Percentiles rank a stretch among this genome's conserved stretches.
Evolutionary conservation across 345 rosid species (phyloP).

Genomic region (Citrus cavaleriei): DNA sequence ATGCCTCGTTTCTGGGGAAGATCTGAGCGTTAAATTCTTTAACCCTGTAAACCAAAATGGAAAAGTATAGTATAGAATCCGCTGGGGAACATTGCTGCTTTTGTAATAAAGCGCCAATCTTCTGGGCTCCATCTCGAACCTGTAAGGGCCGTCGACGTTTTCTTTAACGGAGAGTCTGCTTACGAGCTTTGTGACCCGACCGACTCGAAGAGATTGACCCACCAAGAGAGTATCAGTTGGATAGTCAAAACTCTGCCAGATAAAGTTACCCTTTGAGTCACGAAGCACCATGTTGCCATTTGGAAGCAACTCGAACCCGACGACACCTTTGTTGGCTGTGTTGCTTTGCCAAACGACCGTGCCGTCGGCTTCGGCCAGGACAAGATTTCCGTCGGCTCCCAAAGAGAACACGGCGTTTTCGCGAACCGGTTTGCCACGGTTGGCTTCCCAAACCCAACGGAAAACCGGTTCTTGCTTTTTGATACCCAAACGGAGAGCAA

Average conservation of each 20-base stretch:
- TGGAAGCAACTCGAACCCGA: slow-evolving; percentile 42
- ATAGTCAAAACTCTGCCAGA: slow-evolving; percentile 61
- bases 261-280: slow-evolving; percentile 36
- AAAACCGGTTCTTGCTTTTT: slow-evolving; percentile 28
- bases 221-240: slow-evolving; percentile 65
- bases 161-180: slow-evolving; percentile 36
- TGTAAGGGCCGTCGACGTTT: slow-evolving; percentile 46
- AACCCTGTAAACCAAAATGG: not conserved
- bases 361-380: slow-evolving; percentile 55
- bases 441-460: slow-evolving; percentile 81
- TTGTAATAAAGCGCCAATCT: slow-evolving; percentile 35
- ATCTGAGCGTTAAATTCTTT: slow-evolving; percentile 16
- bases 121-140: slow-evolving; percentile 49
- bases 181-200: slow-evolving; percentile 40
- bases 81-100: slow-evolving; percentile 24
- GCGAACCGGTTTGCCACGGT: slow-evolving; percentile 52
- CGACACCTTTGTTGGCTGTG: slow-evolving; percentile 59
- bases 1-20: slow-evolving; percentile 12
- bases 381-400: slow-evolving; percentile 51
- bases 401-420: slow-evolving; percentile 54
- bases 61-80: slow-evolving; percentile 25
- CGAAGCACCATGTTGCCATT: slow-evolving; percentile 63
- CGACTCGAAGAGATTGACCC: slow-evolving; percentile 39
- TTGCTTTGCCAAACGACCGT: slow-evolving; percentile 54
- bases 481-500: slow-evolving; percentile 47